Evolutionary conservation across 139 green algal species (phyloP), one percentile per base, ranked within the genome.

Genomic region (Auxenochlorella pyrenoidosa): DNA sequence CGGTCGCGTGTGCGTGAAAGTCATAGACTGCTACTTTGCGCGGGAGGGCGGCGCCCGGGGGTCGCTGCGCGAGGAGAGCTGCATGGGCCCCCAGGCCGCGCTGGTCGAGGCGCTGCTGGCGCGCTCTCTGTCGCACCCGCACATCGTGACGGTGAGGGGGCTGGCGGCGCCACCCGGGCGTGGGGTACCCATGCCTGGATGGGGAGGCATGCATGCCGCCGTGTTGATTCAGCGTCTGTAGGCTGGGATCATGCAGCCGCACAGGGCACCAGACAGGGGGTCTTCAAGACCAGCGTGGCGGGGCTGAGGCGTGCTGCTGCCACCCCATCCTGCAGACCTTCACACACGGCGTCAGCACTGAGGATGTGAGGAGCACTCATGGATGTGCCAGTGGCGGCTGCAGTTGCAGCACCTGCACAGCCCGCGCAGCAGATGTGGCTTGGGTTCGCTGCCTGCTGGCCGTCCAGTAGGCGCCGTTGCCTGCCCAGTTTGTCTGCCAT

Each of bases 21-120:
- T 86, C 21, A 38, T 86, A 22, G 82, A 86, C 59, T 75, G 59
- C 79, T 85, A 44, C 34, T 76, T 44, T 34, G 40, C 66, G 32
- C 5, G 19, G 71, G 36, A 78, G 71, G 36, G 38, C 38, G 71
- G 71, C 18, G 34, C 36, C 36, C 1, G 71, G 38, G 70, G n/a
- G 40, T 30, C 0, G 26, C 8, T 59, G 41, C 63, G 12, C 10
- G 5, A 32, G 26, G 22, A 38, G n/a, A 59, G 75, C 75, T 22
- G n/a, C 15, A 36, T 40, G 59, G 79, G 79, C 18, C 40, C 19
- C 2, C 80, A 86, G 82, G 65, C 82, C 21, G 82, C 82, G 22
- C 66, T 86, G 43, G 32, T 86, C 6, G 82, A 86, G 82, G 82
- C 82, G 26, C 66, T 86, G 82, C 66, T 86, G 43, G 43, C 43